Conservation (phyloP, 805 yeast genomes). For the Candida insectalens region DNA sequence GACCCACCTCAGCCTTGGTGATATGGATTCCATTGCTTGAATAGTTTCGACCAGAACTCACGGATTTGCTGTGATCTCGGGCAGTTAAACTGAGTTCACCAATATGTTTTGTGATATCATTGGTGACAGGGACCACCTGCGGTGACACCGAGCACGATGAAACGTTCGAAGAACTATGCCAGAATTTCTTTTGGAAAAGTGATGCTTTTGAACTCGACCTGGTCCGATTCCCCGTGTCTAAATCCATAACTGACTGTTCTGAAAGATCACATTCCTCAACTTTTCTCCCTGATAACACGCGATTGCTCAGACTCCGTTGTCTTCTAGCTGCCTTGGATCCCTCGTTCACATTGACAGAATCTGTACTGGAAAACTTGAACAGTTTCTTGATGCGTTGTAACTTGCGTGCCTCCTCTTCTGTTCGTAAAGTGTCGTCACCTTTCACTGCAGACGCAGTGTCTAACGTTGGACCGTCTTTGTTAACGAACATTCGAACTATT, state of each 20-base stretch:
- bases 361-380: conserved; percentile 2
- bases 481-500: no score
- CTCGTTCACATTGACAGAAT: neutral
- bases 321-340: neutral
- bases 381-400: conserved; percentile 3
- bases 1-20: conserved; percentile 72
- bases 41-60: conserved; percentile 40
- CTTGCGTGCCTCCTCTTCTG: neutral
- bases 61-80: conserved; percentile 34
- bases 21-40: conserved; percentile 67
- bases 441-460: conserved; percentile 28
- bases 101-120: conserved; percentile 23
- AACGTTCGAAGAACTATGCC: conserved; percentile 6
- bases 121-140: conserved; percentile 3
- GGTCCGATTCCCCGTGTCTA: neutral
- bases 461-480: no score
- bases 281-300: neutral
- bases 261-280: conserved; percentile 1
- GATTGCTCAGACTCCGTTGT: neutral
- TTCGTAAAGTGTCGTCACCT: conserved; percentile 3
- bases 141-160: conserved; percentile 5
- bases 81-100: conserved; percentile 24
- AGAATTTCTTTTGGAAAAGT: conserved; percentile 2
- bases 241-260: neutral
- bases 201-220: conserved; percentile 2